Evolutionary conservation across 23 red algal genomes (phyloP).

Genomic region (Pyropia yezoensis): DNA sequence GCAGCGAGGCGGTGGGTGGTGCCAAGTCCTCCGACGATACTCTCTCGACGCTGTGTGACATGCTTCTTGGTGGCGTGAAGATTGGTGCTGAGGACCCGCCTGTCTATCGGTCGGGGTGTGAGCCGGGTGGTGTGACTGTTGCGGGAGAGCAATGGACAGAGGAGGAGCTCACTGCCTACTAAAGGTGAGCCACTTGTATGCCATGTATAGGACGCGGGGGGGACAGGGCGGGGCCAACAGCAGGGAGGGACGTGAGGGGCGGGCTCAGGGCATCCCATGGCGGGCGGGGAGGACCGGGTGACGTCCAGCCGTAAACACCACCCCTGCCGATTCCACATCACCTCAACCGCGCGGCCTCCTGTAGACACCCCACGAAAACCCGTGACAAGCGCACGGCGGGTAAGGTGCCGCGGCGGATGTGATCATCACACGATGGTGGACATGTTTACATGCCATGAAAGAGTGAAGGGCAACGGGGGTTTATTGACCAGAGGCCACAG

Average conservation of each 20-base stretch:
- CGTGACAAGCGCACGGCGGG: no score
- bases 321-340: no score
- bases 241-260: no score
- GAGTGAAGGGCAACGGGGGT: neutral
- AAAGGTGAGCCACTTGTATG: neutral
- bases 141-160: neutral
- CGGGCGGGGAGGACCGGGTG: no score
- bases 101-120: neutral
- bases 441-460: neutral
- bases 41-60: neutral
- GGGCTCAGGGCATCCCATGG: no score
- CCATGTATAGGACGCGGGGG: no score
- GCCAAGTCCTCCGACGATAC: neutral
- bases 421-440: neutral
- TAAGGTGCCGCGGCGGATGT: neutral
- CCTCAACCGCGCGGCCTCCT: no score
- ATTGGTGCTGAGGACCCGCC: neutral
- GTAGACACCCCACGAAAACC: no score
- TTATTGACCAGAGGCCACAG: neutral
- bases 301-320: no score
- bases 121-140: neutral
- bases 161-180: neutral
- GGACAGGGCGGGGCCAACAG: no score
- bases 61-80: neutral
- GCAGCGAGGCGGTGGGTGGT: neutral